Evolutionary conservation across 108 stramenopile species (phyloP), one percentile per base, ranked within the genome.

Genomic region (Schizochytrium sp.): DNA sequence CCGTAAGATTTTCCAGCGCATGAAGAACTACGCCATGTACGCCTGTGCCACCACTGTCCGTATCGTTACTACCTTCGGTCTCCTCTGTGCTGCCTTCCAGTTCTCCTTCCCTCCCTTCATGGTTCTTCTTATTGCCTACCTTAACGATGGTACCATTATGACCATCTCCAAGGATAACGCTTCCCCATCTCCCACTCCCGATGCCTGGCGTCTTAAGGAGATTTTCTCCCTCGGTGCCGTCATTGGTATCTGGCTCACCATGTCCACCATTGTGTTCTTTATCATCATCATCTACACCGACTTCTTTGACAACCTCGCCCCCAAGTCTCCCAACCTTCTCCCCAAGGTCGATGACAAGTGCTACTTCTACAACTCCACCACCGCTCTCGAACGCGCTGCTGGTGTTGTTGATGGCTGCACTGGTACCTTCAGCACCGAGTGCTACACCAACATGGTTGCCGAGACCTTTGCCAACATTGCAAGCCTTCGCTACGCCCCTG

Each of bases 111-210:
- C 96, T 89, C 92, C 95, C 55, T 95, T 97, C 28, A 91, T 96
- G 72, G 92, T 95, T 41, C 89, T 97, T 40, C 88, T 97, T 50
- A 96, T 97, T 88, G 96, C 97, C 4, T 88, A 97, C 28, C 89
- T 97, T 41, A 97, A 97, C 93, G 96, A 97, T 89, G 93, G 96
- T 40, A 91, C 91, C 5, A 89, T 93, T 94, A 95, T 97, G 83
- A 94, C 96, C 44, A 96, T 97, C 46, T 95, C 95, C 5, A 95
- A 96, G 83, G 97, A 97, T 91, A 93, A 95, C 88, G 95, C 95
- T 55, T 57, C 88, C n/a, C 95, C 95, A 10, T 94, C 94, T 4
- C 88, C 90, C 12, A 93, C 91, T 55, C 95, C 95, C 0, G 92
- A 94, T 44, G 89, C 90, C 41, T 93, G 94, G 13, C 83, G 87